phyloP scores from a whole-genome alignment of 2,329 filamentous ascomycete species.

The Cercospora sp. region DNA sequence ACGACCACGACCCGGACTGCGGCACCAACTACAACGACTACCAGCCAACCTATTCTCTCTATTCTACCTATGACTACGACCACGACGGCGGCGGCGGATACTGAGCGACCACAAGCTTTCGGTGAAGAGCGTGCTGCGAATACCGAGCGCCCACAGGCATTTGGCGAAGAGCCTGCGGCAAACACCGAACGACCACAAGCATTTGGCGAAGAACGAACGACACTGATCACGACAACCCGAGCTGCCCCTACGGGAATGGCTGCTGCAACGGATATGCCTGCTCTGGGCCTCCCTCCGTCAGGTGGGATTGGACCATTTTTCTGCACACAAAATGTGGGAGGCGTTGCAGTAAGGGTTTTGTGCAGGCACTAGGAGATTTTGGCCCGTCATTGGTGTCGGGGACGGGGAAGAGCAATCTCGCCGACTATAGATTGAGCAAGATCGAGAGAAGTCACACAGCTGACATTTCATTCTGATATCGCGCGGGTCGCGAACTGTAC shows the following conservation, averaged over 20 bases:
- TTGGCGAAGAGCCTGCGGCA: background rate
- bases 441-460: background rate
- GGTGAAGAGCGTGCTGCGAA: background rate
- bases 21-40: background rate
- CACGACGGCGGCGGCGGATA: background rate
- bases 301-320: background rate
- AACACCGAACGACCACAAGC: background rate
- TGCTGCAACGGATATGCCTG: background rate
- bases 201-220: background rate
- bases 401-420: background rate
- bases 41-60: background rate
- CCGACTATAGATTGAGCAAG: background rate
- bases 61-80: background rate
- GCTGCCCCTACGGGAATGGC: background rate
- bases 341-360: background rate
- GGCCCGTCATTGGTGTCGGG: background rate
- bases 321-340: background rate
- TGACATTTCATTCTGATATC: background rate
- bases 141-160: background rate
- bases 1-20: background rate
- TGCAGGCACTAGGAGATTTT: background rate
- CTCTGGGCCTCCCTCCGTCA: background rate
- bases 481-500: background rate
- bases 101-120: background rate
- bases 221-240: background rate